Percentiles rank a stretch among this genome's conserved stretches.
Evolutionary conservation across 495 filamentous ascomycete genomes (phyloP).

Genomic region (Bacidia rubella): DNA sequence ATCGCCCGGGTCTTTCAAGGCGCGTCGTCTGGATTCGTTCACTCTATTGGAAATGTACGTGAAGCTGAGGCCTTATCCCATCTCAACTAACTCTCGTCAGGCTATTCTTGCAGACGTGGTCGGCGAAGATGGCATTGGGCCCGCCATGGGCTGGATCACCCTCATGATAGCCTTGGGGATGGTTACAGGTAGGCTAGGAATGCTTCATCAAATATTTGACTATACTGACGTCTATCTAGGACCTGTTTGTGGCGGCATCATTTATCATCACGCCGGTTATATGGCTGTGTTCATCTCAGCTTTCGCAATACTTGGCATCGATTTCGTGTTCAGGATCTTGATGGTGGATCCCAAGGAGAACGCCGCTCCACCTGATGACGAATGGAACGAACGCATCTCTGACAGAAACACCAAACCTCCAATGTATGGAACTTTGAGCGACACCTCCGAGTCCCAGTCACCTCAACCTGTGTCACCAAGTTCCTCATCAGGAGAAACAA

Average conservation of each 20-base stretch:
- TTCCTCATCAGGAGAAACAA: not conserved
- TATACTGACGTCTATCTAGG: not conserved
- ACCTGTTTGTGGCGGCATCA: slow-evolving; percentile 36
- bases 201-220: not conserved
- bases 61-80: not conserved
- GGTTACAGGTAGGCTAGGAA: slow-evolving; percentile 24
- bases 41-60: slow-evolving; percentile 39
- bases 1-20: slow-evolving; percentile 47
- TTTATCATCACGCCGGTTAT: slow-evolving; percentile 34
- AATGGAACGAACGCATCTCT: not conserved
- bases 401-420: not conserved
- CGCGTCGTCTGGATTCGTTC: slow-evolving; percentile 43
- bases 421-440: not conserved
- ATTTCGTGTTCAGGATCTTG: slow-evolving; percentile 42
- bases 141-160: slow-evolving; percentile 55
- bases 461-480: not conserved
- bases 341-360: slow-evolving; percentile 37
- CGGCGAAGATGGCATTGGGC: slow-evolving; percentile 37
- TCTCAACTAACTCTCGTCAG: not conserved
- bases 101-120: slow-evolving; percentile 46
- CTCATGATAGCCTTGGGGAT: slow-evolving; percentile 44
- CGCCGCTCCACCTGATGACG: not conserved
- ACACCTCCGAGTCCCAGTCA: not conserved
- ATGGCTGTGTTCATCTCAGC: slow-evolving; percentile 41
- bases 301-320: slow-evolving; percentile 37